Evolutionary conservation across 495 filamentous ascomycete species (phyloP), one percentile per base, ranked within the genome.

Genomic region (Penicillium crystallinum): DNA sequence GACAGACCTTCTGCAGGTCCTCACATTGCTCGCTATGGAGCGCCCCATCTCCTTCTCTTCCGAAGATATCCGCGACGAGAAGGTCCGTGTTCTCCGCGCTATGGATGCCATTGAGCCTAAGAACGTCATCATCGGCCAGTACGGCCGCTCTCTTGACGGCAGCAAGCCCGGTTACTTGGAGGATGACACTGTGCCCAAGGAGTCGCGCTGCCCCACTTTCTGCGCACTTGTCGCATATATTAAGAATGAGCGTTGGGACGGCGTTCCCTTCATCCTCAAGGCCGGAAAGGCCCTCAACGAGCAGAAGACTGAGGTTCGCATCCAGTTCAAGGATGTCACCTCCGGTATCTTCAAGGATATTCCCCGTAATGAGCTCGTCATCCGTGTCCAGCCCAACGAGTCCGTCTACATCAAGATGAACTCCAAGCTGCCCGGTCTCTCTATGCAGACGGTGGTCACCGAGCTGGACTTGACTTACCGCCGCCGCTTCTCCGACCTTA

Each of bases 371-470:
- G 95, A 99, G 76, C 86, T 99, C 50, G 95, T 99, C 61, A 96
- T 99, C 76, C 90, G 95, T 54, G 95, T 99, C 53, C 95, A 99
- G 75, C 95, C 95, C 57, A 99, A 99, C 74, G 95, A 99, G 78
- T 92, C 87, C 62, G 90, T 99, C 56, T 99, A 99, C 78, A 96
- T 97, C 74, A 99, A 99, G 85, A 99, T 97, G 95, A 99, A 99
- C 85, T 97, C 91, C 9, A 99, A 99, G 79, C 78, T 97, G 44
- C 95, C 95, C 19, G 95, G 95, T 63, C 77, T 99, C 64, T 97
- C 90, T 74, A 99, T 97, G 93, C 95, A 99, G 80, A 99, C 95
- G 14, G 95, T 97, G 18, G 91, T 97, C 56, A 99, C 95, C 39
- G 95, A 99, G 77, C 86, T 99, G 51, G 95, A 99, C 68, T 81